Conservation (phyloP, 768 basidiomycete genomes). For the Leccinum fibrillosum region DNA sequence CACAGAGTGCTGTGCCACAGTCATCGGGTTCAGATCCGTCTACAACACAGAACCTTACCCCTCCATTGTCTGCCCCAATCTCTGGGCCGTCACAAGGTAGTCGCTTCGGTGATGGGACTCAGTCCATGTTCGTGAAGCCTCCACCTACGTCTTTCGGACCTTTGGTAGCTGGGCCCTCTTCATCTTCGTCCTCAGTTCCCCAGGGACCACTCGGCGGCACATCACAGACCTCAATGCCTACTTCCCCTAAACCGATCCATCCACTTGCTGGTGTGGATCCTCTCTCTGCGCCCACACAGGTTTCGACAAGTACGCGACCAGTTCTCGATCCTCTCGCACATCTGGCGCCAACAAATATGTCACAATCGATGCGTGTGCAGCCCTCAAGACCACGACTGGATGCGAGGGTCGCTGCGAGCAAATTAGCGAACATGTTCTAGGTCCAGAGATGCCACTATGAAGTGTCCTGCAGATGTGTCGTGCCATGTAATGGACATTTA, state of each 20-base stretch:
- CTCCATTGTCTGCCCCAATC: conserved; percentile 28
- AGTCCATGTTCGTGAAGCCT: conserved; percentile 75
- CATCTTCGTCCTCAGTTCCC: conserved; percentile 30
- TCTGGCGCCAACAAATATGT: conserved; percentile 60
- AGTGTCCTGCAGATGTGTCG: background rate
- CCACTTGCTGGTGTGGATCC: conserved; percentile 18
- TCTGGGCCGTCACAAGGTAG: conserved; percentile 58
- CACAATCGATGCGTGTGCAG: conserved; percentile 68
- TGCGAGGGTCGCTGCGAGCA: conserved; percentile 82
- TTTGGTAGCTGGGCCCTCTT: conserved; percentile 34
- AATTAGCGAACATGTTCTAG: conserved; percentile 87
- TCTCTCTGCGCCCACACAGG: conserved; percentile 8
- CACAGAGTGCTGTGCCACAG: conserved; percentile 38
- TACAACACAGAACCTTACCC: conserved; percentile 17
- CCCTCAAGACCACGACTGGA: conserved; percentile 75
- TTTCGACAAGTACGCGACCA: conserved; percentile 24
- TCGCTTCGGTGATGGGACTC: conserved; percentile 69
- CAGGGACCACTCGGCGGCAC: conserved; percentile 18
- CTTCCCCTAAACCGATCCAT: conserved; percentile 9
- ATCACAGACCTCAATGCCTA: conserved; percentile 5
- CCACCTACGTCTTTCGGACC: conserved; percentile 36
- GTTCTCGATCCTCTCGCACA: conserved; percentile 63
- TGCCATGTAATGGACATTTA: conserved; percentile 5
- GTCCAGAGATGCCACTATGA: background rate
- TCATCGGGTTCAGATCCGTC: conserved; percentile 59